A percentile compares a stretch with the other conserved stretches of the same genome.
phyloP scores from a whole-genome alignment of 1,284 basidiomycete species.

The Puccinia horiana region DNA sequence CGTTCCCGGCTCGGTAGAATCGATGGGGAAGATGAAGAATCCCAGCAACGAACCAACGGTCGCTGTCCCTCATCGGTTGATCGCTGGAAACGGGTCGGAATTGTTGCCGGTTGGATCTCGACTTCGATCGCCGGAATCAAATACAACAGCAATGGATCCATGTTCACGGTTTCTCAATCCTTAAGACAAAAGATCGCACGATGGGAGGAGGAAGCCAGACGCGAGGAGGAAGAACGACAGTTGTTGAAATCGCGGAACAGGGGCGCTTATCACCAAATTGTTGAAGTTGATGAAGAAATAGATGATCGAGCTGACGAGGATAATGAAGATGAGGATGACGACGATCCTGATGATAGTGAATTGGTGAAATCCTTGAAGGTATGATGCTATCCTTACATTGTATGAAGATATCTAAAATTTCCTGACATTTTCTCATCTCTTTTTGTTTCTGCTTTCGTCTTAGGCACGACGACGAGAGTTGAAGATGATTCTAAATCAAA shows the following conservation, averaged over 20 bases:
- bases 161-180: constrained; percentile 14
- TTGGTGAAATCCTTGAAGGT: constrained; percentile 78
- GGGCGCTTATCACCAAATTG: constrained; percentile 40
- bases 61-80: neutral
- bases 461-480: constrained; percentile 47
- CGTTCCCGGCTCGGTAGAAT: neutral
- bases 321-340: constrained; percentile 64
- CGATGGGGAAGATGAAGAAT: constrained; percentile 18
- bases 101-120: constrained; percentile 71
- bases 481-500: constrained; percentile 54
- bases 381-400: constrained; percentile 49
- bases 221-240: constrained; percentile 24
- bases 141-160: neutral
- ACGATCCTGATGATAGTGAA: constrained; percentile 68
- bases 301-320: constrained; percentile 50
- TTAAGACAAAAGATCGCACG: constrained; percentile 68
- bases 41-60: neutral
- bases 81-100: constrained; percentile 73
- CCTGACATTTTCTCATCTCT: constrained; percentile 59
- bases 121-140: constrained; percentile 65
- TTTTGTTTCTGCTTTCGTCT: neutral
- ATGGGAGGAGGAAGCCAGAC: constrained; percentile 70
- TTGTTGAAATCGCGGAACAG: constrained; percentile 13
- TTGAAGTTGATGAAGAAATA: constrained; percentile 56
- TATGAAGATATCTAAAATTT: constrained; percentile 55